These are phyloP conservation scores for Phytopythium helicoides DNA, from an alignment of 352 stramenopile species.

Conservation along the genomic window DNA sequence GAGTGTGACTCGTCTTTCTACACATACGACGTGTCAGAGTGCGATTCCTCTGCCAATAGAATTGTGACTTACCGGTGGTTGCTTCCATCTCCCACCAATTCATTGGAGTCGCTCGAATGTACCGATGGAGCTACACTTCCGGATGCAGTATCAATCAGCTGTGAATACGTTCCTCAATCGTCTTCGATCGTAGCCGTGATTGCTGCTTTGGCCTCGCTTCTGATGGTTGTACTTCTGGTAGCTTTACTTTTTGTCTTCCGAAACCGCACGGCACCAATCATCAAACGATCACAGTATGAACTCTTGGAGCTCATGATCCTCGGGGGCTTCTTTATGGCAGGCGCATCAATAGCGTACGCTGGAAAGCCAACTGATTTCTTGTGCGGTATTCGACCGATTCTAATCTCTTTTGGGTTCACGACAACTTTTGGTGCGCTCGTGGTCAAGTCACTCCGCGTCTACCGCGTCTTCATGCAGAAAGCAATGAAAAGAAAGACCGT, in stretches of 20 bases:
- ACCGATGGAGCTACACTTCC: slow-evolving; percentile 10
- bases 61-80: slow-evolving; percentile 24
- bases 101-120: slow-evolving; percentile 23
- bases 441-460: slow-evolving; percentile 52
- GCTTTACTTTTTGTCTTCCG: slow-evolving; percentile 24
- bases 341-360: slow-evolving; percentile 27
- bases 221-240: slow-evolving; percentile 12
- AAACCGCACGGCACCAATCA: slow-evolving; percentile 32
- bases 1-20: slow-evolving; percentile 30
- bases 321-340: slow-evolving; percentile 35
- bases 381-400: slow-evolving; percentile 28
- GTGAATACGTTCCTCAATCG: slow-evolving; percentile 22
- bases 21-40: slow-evolving; percentile 25
- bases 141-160: slow-evolving; percentile 11
- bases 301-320: slow-evolving; percentile 37
- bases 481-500: slow-evolving; percentile 44
- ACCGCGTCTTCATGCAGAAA: slow-evolving; percentile 44
- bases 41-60: slow-evolving; percentile 10
- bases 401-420: slow-evolving; percentile 36
- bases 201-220: slow-evolving; percentile 8
- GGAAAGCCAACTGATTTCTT: slow-evolving; percentile 21
- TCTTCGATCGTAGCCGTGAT: slow-evolving; percentile 14
- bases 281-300: slow-evolving; percentile 45
- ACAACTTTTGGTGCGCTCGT: slow-evolving; percentile 41
- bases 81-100: slow-evolving; percentile 13